A percentile compares a stretch with the other conserved stretches of the same genome.
phyloP scores from a whole-genome alignment of 2,329 filamentous ascomycete genomes.

The Dactylellina leptospora region DNA sequence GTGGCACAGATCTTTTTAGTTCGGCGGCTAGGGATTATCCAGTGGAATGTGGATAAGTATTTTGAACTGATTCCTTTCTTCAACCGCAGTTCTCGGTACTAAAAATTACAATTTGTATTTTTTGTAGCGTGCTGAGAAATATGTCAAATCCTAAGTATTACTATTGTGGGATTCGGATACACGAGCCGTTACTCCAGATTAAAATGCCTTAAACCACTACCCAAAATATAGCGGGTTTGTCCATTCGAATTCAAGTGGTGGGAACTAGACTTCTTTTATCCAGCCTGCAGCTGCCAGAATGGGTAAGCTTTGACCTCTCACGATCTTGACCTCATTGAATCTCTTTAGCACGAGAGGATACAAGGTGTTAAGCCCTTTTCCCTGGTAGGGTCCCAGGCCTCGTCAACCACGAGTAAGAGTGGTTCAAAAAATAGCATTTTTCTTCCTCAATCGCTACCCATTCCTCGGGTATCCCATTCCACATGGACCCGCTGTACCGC shows the following conservation, averaged over 20 bases:
- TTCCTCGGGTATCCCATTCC: constrained; percentile 48
- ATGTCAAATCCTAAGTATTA: constrained; percentile 20
- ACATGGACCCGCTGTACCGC: constrained; percentile 32
- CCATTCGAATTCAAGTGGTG: not conserved
- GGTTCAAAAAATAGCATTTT: constrained; percentile 18
- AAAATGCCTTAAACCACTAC: not conserved
- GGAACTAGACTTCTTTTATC: constrained; percentile 14
- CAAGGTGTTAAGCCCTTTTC: too few species aligned
- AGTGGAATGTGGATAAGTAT: constrained; percentile 40
- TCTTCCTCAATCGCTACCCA: constrained; percentile 51
- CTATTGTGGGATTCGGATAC: constrained; percentile 19
- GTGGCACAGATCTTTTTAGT: constrained; percentile 40
- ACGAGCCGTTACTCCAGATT: constrained; percentile 46
- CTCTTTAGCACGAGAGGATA: too few species aligned
- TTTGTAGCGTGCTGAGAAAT: constrained; percentile 25
- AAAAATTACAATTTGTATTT: constrained; percentile 4
- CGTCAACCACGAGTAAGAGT: too few species aligned
- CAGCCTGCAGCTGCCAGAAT: constrained; percentile 51
- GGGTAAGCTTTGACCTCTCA: constrained; percentile 43
- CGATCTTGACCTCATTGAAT: too few species aligned
- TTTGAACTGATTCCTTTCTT: constrained; percentile 10
- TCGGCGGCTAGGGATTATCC: constrained; percentile 38
- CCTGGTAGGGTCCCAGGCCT: too few species aligned
- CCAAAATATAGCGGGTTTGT: not conserved
- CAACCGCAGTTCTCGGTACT: constrained; percentile 25